Evolutionary conservation across 495 filamentous ascomycete genomes (phyloP), one percentile per base, ranked within the genome.

Genomic region (Aspergillus coremiiformis): DNA sequence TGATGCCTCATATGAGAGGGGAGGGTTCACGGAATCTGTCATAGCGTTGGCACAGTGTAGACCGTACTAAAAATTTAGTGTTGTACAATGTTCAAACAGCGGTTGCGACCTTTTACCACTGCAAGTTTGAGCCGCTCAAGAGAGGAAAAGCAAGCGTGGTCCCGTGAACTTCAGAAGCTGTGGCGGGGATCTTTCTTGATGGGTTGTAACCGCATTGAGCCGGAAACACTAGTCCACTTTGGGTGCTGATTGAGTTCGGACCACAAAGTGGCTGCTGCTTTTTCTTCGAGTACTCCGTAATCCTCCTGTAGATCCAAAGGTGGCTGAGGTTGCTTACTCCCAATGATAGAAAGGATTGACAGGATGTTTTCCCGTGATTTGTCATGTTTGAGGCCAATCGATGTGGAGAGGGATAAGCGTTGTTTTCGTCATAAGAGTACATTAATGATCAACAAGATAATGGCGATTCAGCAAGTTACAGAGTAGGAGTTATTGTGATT

Each of bases 1-100:
- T 3, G 85, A 89, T 23, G 85, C 78, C 69, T 88, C 84, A 68
- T 87, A 84, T 43, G 82, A 85, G 48, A 90, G 77, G n/a, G 84
- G 82, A 24, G 75, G 74, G 44, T 76, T 76, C 37, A 68, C 45
- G 26, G 66, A 60, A 39, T 75, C 76, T 32, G 70, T 61, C 77
- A 80, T 80, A 46, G 51, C 54, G 56, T 35, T 72, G 39, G 49
- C 17, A 32, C 6, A 21, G 8, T 9, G 37, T 41, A 21, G 20
- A 20, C 21, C 4, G 12, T 12, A 41, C 19, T 41, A 1, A 10
- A 6, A 20, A 19, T 21, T 4, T 20, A 41, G 21, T 9, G 37
- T 41, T 14, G 37, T 11, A 41, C 37, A 41, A 17, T 41, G 4
- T 41, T 41, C 17, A 41, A 10, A 35, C 32, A n/a, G 12, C 32